Base-by-base conservation (phyloP, 2,329 filamentous ascomycete genomes). In the Sporothrix inflata region DNA sequence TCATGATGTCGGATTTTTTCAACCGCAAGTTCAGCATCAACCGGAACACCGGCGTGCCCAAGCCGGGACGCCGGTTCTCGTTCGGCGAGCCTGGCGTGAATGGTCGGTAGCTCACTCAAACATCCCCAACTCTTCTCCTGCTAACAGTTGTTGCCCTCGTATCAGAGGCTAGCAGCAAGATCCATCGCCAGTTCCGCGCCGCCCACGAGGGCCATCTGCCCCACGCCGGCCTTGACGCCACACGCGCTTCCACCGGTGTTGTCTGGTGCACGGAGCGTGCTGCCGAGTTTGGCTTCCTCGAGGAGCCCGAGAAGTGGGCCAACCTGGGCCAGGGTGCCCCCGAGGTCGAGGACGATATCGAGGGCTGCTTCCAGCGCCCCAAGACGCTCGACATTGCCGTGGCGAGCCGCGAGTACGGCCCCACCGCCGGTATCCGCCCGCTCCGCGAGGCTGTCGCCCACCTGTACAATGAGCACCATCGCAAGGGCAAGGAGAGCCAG, bases 281-380 rank as follows among this genome's bases (percentile, higher is more conserved):
- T 71, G 89, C 90, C 80, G 94, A 98, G 82, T 92, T 95, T 83
- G 95, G 95, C 77, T 98, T 92, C 84, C 84, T 89, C 68, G 94
- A 98, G 4, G 87, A 94, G 76, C 94, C 94, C 12, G 87, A 92
- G 1, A 83, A 86, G 75, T 98, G 95, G 95, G 94, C 95, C 73
- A 98, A 98, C 80, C 85, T 98, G 70, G 95, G 95, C 42, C 95
- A 98, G 84, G 94, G 94, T 77, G 94, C 94, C 19, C 94, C 94
- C 57, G 94, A 98, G 76, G 95, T 97, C 74, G 95, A 97, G 77
- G 93, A 97, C 76, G 94, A 96, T 75, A 98, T 98, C 78, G 88
- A 91, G 78, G 94, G 94, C 72, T 96, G 92, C 83, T 98, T 98
- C 80, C 86, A 91, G 77, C 89, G 95, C 19, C 95, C 95, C 7